Base-by-base conservation (phyloP, 1,284 basidiomycete genomes). In the Afroboletus lepidellus region DNA sequence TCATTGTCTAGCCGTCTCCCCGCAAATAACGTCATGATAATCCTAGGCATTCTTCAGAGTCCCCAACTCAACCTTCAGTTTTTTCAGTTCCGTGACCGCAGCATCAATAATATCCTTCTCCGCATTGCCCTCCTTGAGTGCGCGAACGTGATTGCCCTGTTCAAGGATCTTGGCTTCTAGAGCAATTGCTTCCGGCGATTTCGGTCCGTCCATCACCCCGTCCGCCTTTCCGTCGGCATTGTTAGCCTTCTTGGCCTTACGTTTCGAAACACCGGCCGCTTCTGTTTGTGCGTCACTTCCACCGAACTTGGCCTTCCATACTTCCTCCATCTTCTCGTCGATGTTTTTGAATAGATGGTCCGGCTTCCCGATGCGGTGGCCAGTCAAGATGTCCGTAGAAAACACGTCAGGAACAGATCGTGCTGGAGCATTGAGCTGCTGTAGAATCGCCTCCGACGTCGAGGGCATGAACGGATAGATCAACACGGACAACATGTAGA, bases 391-490 rank as follows among this genome's bases (percentile, higher is more conserved):
- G 68, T 98, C 96, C 58, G 86, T 85, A 12, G 81, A 75, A 53
- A 91, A 65, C 18, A 75, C 75, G 36, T 79, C 77, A 2, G 92
- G 86, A 1, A 97, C 83, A 11, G 80, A 75, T 44, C 95, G 84
- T 3, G 87, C 79, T 3, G 94, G 94, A 0, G 94, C 95, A 69
- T 97, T 93, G 59, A 99, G 81, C 69, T 99, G 97, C 29, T 73
- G 69, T 55, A 97, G 79, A 56, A 99, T 95, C 9, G 85, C 78
- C 20, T 85, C 83, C 24, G 89, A 84, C 0, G 92, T 96, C 23
- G 85, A 80, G 34, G 97, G 97, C 95, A 99, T 98, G 84, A 94
- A 99, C 0, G 97, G 96, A 68, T 95, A 90, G 59, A 94, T 74
- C 58, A 97, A 75, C 29, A 86, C 86, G 12, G 92, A 90, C 52